Percentiles rank a stretch among this genome's conserved stretches.
Conservation (phyloP, 495 filamentous ascomycete species). For the Daldinia concentrica region DNA sequence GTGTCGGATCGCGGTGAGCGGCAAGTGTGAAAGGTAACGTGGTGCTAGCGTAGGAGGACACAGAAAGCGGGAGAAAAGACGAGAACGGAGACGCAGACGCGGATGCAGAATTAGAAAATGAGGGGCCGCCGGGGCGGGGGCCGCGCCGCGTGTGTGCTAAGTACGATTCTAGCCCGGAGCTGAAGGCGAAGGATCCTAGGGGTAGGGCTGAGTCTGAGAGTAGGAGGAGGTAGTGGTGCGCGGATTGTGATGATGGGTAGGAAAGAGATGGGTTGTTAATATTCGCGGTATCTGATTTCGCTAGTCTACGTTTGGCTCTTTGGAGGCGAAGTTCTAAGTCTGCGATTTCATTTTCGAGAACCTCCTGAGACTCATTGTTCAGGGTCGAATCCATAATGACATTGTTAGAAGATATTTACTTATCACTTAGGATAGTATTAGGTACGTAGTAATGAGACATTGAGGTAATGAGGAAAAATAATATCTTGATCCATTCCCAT, state of each 20-base stretch:
- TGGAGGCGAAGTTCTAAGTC: conserved; percentile 52
- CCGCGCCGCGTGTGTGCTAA: conserved; percentile 73
- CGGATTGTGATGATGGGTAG: conserved; percentile 28
- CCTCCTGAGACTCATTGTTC: conserved; percentile 6
- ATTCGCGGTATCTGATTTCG: conserved; percentile 14
- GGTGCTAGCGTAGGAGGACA: conserved; percentile 79
- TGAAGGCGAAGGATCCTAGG: conserved; percentile 96
- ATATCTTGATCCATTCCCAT: conserved; percentile 3
- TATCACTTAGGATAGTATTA: neutral
- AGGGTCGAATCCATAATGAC: conserved; percentile 21
- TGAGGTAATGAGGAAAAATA: neutral
- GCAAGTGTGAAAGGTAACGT: conserved; percentile 86
- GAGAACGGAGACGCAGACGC: conserved; percentile 61
- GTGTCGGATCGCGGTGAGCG: conserved; percentile 69
- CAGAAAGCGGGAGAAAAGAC: conserved; percentile 79
- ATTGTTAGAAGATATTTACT: conserved; percentile 10
- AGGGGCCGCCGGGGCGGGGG: conserved; percentile 11
- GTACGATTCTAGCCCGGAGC: conserved; percentile 91
- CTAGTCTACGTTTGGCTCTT: conserved; percentile 46
- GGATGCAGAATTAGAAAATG: conserved; percentile 46
- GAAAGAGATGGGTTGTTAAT: neutral
- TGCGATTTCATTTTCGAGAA: conserved; percentile 45
- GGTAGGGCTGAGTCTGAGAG: conserved; percentile 96
- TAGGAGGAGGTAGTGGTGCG: conserved; percentile 80
- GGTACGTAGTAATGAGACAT: neutral